Conservation (phyloP, 768 basidiomycete genomes). For the Calvatia gigantea region DNA sequence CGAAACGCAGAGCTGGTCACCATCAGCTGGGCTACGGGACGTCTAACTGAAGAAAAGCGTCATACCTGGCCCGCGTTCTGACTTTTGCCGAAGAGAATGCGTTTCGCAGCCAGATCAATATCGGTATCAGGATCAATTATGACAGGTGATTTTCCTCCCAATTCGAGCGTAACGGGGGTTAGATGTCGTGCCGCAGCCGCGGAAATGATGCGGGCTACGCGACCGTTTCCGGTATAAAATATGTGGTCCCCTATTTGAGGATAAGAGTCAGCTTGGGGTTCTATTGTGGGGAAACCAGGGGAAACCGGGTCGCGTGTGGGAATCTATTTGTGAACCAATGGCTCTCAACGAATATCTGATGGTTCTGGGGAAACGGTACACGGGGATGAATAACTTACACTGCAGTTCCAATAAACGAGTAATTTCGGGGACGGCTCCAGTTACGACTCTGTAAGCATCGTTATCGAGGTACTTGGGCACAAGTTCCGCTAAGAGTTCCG, state of each 20-base stretch:
- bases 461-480: conserved; percentile 49
- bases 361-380: conserved; percentile 15
- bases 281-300: not conserved
- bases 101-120: conserved; percentile 49
- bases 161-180: conserved; percentile 53
- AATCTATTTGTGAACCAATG: not conserved
- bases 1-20: conserved; percentile 54
- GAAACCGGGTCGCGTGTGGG: not conserved
- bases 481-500: conserved; percentile 48
- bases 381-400: conserved; percentile 26
- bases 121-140: conserved; percentile 30
- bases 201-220: conserved; percentile 45
- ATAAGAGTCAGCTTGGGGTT: not conserved
- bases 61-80: conserved; percentile 62
- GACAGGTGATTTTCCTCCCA: conserved; percentile 51
- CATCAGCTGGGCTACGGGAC: conserved; percentile 22
- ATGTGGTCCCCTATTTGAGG: conserved; percentile 30
- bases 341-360: not conserved
- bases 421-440: conserved; percentile 57
- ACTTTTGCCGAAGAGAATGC: conserved; percentile 65
- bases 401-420: conserved; percentile 47
- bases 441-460: conserved; percentile 48
- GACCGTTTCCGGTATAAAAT: conserved; percentile 45
- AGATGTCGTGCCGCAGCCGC: conserved; percentile 51
- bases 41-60: not conserved